Conservation (phyloP, 371 early-diverging fungal species). For the Chytridiales sp. region DNA sequence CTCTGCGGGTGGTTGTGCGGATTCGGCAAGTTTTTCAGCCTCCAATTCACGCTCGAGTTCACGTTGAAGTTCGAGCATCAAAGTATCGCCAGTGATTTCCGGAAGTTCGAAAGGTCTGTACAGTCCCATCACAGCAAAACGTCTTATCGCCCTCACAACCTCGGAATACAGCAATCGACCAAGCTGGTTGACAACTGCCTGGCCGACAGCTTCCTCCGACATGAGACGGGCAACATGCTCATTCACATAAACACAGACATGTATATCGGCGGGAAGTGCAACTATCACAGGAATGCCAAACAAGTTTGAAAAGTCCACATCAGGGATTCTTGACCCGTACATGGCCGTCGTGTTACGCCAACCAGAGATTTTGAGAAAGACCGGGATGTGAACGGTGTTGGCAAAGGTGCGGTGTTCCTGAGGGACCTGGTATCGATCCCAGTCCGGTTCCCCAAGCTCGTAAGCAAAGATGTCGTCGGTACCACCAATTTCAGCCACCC, state of each 20-base stretch:
- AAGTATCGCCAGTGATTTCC: background rate
- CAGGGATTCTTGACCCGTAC: background rate
- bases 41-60: too few species aligned
- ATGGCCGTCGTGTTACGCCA: background rate
- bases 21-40: too few species aligned
- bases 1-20: too few species aligned
- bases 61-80: background rate
- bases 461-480: slow-evolving; percentile 69
- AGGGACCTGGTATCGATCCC: slow-evolving; percentile 20
- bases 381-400: slow-evolving; percentile 22
- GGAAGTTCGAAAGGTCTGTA: background rate
- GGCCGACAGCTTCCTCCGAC: background rate
- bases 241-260: background rate
- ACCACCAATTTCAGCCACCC: slow-evolving; percentile 56
- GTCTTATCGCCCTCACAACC: slow-evolving; percentile 20
- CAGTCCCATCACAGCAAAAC: slow-evolving; percentile 21
- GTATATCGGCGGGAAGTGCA: slow-evolving; percentile 30
- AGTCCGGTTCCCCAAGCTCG: slow-evolving; percentile 53
- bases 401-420: background rate
- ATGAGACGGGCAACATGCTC: background rate
- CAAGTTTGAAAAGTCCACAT: background rate
- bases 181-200: background rate
- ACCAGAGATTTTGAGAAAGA: slow-evolving; percentile 16
- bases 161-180: slow-evolving; percentile 20
- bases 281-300: slow-evolving; percentile 42